These are phyloP conservation scores for Solidago caesia DNA, from an alignment of 129 eudicot species.

Conservation along the genomic window DNA sequence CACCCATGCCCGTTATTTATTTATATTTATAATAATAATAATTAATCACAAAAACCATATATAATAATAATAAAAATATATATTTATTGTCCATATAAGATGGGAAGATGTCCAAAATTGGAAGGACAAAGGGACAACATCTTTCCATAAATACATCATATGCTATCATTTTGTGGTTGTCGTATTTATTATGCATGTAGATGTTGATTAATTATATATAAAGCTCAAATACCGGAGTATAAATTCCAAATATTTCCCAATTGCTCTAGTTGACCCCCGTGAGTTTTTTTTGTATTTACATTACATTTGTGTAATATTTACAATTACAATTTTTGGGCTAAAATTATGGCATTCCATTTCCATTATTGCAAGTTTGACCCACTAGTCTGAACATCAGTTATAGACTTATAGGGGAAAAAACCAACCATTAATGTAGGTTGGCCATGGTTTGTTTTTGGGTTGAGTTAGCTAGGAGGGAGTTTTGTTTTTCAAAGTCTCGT, in stretches of 20 bases:
- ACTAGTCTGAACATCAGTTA: constrained; percentile 19
- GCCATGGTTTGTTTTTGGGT: too few species aligned
- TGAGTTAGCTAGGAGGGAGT: too few species aligned
- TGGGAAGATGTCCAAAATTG: constrained; percentile 31
- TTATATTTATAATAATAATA: background rate
- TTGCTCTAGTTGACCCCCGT: constrained; percentile 33
- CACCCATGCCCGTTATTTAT: constrained; percentile 7
- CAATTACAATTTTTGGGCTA: constrained; percentile 1
- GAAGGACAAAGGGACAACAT: constrained; percentile 35
- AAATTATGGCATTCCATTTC: constrained; percentile 6
- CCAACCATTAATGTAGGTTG: too few species aligned
- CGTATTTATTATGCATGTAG: constrained; percentile 19
- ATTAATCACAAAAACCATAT: background rate
- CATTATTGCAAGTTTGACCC: constrained; percentile 12
- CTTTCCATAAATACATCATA: constrained; percentile 25
- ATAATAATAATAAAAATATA: background rate
- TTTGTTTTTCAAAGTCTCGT: too few species aligned
- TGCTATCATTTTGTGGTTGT: constrained; percentile 27
- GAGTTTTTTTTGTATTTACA: constrained; percentile 21
- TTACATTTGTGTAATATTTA: constrained; percentile 13
- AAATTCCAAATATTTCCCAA: constrained; percentile 31
- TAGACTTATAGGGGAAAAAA: too few species aligned
- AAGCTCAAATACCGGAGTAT: constrained; percentile 26
- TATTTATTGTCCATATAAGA: constrained; percentile 7
- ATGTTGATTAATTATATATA: background rate